phyloP scores from a whole-genome alignment of 1,139 yeast species.

The Torulaspora globosa region DNA sequence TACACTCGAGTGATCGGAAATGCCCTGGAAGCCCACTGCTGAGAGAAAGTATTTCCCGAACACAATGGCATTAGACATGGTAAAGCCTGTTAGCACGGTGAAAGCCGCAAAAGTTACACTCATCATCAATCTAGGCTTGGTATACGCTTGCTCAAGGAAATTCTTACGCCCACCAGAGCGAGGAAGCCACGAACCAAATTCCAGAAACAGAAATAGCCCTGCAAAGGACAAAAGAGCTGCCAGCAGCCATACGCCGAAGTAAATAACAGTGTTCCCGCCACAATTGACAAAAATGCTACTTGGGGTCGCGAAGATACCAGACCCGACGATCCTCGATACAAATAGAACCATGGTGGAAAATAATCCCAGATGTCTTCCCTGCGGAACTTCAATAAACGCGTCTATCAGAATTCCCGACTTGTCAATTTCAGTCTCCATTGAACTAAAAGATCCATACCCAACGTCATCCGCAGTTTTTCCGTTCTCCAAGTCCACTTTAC shows the following conservation, averaged over 20 bases:
- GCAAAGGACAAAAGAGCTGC: conserved; percentile 61
- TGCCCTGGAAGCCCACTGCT: conserved; percentile 44
- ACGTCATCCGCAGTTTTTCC: conserved; percentile 2
- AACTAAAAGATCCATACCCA: conserved; percentile 24
- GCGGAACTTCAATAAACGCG: conserved; percentile 51
- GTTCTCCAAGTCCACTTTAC: background rate
- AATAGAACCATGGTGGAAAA: conserved; percentile 62
- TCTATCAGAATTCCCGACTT: conserved; percentile 11
- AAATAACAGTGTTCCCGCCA: conserved; percentile 60
- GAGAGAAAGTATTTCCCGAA: conserved; percentile 65
- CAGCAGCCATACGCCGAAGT: conserved; percentile 56
- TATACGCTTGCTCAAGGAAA: conserved; percentile 61
- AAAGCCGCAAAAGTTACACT: conserved; percentile 57
- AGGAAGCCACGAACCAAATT: conserved; percentile 65
- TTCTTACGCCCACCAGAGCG: conserved; percentile 73
- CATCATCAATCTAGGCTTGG: conserved; percentile 54
- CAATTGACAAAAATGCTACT: conserved; percentile 61
- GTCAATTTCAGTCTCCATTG: conserved; percentile 5
- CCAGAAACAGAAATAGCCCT: conserved; percentile 62
- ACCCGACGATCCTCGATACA: conserved; percentile 67
- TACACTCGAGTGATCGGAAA: conserved; percentile 26
- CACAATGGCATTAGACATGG: conserved; percentile 60
- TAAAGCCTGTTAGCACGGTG: conserved; percentile 59
- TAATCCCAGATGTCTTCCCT: conserved; percentile 68
- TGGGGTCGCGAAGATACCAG: conserved; percentile 72